Evolutionary conservation across 2,329 filamentous ascomycete genomes (phyloP).

Genomic region (Sporothrix pallida): DNA sequence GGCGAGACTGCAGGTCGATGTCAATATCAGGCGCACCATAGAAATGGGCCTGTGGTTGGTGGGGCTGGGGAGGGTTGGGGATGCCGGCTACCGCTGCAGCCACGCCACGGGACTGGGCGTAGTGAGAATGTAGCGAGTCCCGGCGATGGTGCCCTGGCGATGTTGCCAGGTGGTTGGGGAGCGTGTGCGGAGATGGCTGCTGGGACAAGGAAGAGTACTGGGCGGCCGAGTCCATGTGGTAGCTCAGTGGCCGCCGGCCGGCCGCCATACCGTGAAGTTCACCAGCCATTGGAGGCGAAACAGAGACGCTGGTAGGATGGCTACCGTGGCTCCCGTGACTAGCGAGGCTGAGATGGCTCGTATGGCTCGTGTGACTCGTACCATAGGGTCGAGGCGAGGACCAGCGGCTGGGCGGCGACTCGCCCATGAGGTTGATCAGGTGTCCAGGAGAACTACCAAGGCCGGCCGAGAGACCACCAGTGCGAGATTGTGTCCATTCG

Average conservation of each 20-base stretch:
- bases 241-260: constrained; percentile 58
- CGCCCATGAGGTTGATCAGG: constrained; percentile 57
- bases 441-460: constrained; percentile 61
- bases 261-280: constrained; percentile 36
- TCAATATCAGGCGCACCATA: constrained; percentile 77
- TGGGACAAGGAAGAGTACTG: constrained; percentile 45
- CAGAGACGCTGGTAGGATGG: constrained; percentile 45
- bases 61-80: constrained; percentile 69
- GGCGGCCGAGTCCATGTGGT: constrained; percentile 54
- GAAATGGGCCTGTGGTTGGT: constrained; percentile 78
- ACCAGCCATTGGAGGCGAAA: constrained; percentile 46
- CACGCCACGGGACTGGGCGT: constrained; percentile 52
- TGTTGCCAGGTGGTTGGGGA: constrained; percentile 46
- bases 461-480: constrained; percentile 45
- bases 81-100: constrained; percentile 21
- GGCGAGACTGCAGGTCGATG: constrained; percentile 56
- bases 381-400: constrained; percentile 54
- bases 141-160: constrained; percentile 49
- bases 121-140: constrained; percentile 59
- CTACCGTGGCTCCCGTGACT: constrained; percentile 35
- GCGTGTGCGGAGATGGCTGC: constrained; percentile 45
- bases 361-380: constrained; percentile 36
- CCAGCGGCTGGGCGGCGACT: constrained; percentile 60
- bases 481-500: constrained; percentile 43
- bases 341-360: constrained; percentile 35